Percentiles rank a stretch among this genome's conserved stretches.
Conservation (phyloP, 2,329 filamentous ascomycete species). For the Alternaria infectoria region DNA sequence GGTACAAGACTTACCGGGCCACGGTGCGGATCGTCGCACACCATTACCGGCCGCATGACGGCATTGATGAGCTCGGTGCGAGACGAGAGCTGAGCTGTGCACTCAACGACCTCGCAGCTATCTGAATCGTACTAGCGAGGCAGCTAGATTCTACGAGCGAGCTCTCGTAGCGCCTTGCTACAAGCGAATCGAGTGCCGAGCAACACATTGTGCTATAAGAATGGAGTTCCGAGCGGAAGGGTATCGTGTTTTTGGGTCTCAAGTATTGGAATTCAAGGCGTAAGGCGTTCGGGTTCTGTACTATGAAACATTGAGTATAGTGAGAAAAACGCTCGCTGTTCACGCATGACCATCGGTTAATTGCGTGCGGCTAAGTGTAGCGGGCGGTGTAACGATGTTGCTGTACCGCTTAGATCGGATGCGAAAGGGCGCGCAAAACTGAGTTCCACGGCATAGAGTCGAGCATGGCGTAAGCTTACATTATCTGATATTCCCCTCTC, state of each 20-base stretch:
- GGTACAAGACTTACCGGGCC: constrained; percentile 55
- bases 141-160: not conserved
- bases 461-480: not conserved
- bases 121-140: not conserved
- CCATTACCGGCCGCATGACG: constrained; percentile 52
- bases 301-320: not conserved
- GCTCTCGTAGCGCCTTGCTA: not conserved
- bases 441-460: not conserved
- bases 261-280: not conserved
- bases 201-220: not conserved
- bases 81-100: constrained; percentile 50
- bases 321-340: not conserved
- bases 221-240: not conserved
- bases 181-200: not conserved
- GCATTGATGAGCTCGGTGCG: constrained; percentile 51
- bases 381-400: constrained; percentile 6
- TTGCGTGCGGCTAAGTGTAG: constrained; percentile 1
- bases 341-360: not conserved
- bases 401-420: not conserved
- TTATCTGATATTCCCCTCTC: not conserved
- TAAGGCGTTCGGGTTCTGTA: not conserved
- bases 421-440: not conserved
- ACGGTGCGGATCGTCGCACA: constrained; percentile 52
- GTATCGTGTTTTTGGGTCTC: not conserved
- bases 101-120: constrained; percentile 47